phyloP scores from a whole-genome alignment of 2,329 filamentous ascomycete species.

The Colletotrichum magnum region DNA sequence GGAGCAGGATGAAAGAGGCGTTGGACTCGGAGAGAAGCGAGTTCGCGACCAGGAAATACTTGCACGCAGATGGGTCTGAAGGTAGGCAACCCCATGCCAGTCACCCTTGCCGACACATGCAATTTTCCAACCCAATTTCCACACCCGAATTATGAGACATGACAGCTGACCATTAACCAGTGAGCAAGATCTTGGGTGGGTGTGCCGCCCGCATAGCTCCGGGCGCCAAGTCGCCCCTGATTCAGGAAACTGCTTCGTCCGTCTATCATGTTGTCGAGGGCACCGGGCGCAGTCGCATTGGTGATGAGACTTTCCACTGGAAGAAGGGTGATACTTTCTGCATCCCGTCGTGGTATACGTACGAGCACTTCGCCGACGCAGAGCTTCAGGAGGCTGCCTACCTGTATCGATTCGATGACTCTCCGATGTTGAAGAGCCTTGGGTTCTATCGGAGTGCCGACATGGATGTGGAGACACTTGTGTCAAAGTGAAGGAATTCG shows the following conservation, averaged over 20 bases:
- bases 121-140: background rate
- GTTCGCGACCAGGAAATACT: conserved; percentile 50
- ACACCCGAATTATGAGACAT: background rate
- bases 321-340: conserved; percentile 68
- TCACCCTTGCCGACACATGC: background rate
- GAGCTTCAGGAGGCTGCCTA: conserved; percentile 54
- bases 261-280: conserved; percentile 69
- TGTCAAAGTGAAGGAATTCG: conserved; percentile 42
- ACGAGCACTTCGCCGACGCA: conserved; percentile 60
- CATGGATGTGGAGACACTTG: conserved; percentile 56
- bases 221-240: conserved; percentile 51
- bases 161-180: conserved; percentile 43
- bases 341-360: conserved; percentile 65
- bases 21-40: conserved; percentile 54
- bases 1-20: conserved; percentile 58
- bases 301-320: conserved; percentile 57
- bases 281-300: conserved; percentile 56
- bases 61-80: conserved; percentile 48
- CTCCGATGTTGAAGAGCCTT: conserved; percentile 65
- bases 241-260: conserved; percentile 65
- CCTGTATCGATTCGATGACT: conserved; percentile 68
- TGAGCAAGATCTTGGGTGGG: conserved; percentile 62
- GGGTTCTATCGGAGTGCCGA: conserved; percentile 63
- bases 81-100: conserved; percentile 43
- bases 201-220: conserved; percentile 60